Evolutionary conservation across 2,329 filamentous ascomycete species (phyloP).

Genomic region (Blastomyces gilchristii): DNA sequence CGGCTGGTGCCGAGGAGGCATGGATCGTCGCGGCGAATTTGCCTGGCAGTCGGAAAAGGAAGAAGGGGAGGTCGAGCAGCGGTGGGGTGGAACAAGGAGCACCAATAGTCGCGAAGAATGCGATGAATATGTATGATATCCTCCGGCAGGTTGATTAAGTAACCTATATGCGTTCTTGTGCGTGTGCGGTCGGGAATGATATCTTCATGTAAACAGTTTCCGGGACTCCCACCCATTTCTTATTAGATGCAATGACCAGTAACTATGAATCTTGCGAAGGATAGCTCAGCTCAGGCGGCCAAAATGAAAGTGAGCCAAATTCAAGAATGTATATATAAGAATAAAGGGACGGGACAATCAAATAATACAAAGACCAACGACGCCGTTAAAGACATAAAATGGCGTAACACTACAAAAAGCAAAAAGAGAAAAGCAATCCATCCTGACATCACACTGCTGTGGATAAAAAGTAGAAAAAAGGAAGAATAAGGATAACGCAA

Average conservation of each 20-base stretch:
- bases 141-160: constrained; percentile 2
- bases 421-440: background rate
- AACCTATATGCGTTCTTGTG: background rate
- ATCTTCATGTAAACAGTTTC: background rate
- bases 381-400: background rate
- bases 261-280: too few relatives aligned
- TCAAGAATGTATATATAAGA: background rate
- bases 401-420: background rate
- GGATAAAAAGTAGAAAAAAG: too few relatives aligned
- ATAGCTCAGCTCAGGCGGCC: background rate
- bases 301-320: background rate
- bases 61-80: constrained; percentile 1
- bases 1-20: background rate
- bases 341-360: background rate
- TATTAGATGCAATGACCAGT: too few relatives aligned
- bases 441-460: background rate
- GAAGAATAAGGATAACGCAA: background rate
- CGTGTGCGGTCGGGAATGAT: background rate
- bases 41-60: background rate
- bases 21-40: background rate
- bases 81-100: background rate
- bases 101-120: constrained; percentile 2
- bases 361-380: background rate
- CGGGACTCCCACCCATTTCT: background rate
- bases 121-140: constrained; percentile 11